Percentiles rank a stretch among this genome's conserved stretches.
Conservation (phyloP, 306 rosid species). For the Corylus heterophylla region DNA sequence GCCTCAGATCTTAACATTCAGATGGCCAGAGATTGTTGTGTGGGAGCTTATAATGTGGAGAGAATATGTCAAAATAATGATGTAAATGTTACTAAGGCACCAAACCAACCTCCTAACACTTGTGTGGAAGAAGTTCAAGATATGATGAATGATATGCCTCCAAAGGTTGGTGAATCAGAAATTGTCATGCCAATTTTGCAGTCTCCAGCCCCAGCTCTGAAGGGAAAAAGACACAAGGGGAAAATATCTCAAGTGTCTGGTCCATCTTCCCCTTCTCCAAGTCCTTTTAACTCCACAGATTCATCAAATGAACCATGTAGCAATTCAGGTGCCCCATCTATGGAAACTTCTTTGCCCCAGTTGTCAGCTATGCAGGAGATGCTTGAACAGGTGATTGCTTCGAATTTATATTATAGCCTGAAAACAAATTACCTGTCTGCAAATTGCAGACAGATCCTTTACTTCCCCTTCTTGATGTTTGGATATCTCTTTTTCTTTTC, state of each 20-base stretch:
- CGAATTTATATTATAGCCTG: constrained; percentile 12
- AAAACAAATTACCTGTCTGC: constrained; percentile 18
- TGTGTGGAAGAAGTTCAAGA: constrained; percentile 45
- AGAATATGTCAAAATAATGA: constrained; percentile 36
- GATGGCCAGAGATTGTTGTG: constrained; percentile 49
- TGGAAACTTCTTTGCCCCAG: constrained; percentile 53
- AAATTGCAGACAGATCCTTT: constrained; percentile 15
- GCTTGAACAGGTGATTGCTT: constrained; percentile 61
- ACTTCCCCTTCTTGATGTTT: constrained; percentile 3
- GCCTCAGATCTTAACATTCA: constrained; percentile 64
- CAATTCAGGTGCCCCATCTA: constrained; percentile 38
- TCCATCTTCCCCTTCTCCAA: constrained; percentile 43
- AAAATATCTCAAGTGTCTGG: constrained; percentile 51
- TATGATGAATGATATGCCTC: constrained; percentile 39
- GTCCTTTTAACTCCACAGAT: constrained; percentile 49
- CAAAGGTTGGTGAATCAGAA: constrained; percentile 44
- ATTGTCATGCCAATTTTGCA: constrained; percentile 31
- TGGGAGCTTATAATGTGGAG: constrained; percentile 39
- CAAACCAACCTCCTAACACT: constrained; percentile 30
- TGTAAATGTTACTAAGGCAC: constrained; percentile 26
- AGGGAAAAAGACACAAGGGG: constrained; percentile 60
- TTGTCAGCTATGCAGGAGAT: constrained; percentile 52
- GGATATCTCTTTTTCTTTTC: neutral
- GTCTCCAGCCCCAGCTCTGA: constrained; percentile 46
- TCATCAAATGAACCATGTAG: constrained; percentile 52